Base-by-base conservation (phyloP, 768 basidiomycete species). In the Boletus rex-veris region DNA sequence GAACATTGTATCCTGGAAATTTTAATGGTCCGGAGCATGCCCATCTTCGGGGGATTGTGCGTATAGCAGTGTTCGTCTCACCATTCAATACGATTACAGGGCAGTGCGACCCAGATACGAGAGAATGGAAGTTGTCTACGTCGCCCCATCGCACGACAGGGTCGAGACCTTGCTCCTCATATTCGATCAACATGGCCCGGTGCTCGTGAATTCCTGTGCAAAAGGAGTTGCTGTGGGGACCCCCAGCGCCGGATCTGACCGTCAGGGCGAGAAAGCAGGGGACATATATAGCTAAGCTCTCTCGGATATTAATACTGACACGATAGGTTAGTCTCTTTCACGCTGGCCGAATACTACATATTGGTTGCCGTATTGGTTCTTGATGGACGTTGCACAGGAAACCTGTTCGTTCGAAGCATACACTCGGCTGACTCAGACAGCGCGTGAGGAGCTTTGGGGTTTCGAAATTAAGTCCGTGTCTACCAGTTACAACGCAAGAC, bases 71-170 rank as follows among this genome's bases (percentile, higher is more conserved):
- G 51, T 37, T 41, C 18, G 47, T 50, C 49, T 42, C 7, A 24
- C 30, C 26, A 15, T 42, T 30, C 52, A 41, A 53, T 56, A 45
- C 18, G 39, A 54, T 39, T 52, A 36, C 7, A 40, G 24, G 53
- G 51, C 59, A 37, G 51, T 62, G 52, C 53, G 28, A 19, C 50
- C 39, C 5, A 14, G 19, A 44, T 41, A 38, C 33, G 44, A 54
- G n/a, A 19, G 41, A 62, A 64, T 64, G 55, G 63, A 64, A 63
- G 54, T 28, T 14, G 26, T 48, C 53, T 39, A 45, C 47, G 30
- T 57, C 55, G 54, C 30, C 6, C 19, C 35, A 31, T 28, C 19
- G 12, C 38, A 18, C 14, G 2, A 37, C 30, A 15, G 24, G 37
- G 39, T 31, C 48, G 28, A 41, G 33, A 28, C 18, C 30, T 30